A percentile compares a stretch with the other conserved stretches of the same genome.
phyloP scores from a whole-genome alignment of 495 filamentous ascomycete genomes.

The Wilcoxina mikolae region DNA sequence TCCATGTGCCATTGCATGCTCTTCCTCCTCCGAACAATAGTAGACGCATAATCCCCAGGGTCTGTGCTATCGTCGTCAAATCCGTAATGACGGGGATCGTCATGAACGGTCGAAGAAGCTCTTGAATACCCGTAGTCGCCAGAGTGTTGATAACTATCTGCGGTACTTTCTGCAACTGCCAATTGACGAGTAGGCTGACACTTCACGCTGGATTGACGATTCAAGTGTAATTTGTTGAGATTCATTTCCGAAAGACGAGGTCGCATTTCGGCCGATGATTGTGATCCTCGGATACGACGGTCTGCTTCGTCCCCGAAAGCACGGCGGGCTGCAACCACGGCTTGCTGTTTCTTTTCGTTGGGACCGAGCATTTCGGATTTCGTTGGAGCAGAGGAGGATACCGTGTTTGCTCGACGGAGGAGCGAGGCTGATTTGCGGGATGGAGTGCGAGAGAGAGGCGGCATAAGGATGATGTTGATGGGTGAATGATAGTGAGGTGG shows the following conservation, averaged over 20 bases:
- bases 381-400: constrained; percentile 19
- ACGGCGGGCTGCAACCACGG: constrained; percentile 24
- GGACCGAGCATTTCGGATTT: constrained; percentile 21
- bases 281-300: background rate
- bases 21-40: background rate
- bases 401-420: constrained; percentile 19
- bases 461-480: background rate
- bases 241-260: background rate
- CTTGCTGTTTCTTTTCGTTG: constrained; percentile 21
- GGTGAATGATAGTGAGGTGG: background rate
- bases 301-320: constrained; percentile 11
- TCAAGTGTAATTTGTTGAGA: background rate
- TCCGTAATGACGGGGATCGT: background rate
- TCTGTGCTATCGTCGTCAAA: background rate
- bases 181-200: background rate
- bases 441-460: background rate
- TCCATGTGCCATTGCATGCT: constrained; percentile 4
- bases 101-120: background rate
- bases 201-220: background rate
- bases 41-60: background rate
- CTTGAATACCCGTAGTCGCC: background rate
- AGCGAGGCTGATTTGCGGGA: background rate
- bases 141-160: background rate
- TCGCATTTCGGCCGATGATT: constrained; percentile 1
- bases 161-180: background rate